These are phyloP conservation scores for Cladosporium sp. DNA, from an alignment of 2,329 filamentous ascomycete genomes.

Conservation along the genomic window DNA sequence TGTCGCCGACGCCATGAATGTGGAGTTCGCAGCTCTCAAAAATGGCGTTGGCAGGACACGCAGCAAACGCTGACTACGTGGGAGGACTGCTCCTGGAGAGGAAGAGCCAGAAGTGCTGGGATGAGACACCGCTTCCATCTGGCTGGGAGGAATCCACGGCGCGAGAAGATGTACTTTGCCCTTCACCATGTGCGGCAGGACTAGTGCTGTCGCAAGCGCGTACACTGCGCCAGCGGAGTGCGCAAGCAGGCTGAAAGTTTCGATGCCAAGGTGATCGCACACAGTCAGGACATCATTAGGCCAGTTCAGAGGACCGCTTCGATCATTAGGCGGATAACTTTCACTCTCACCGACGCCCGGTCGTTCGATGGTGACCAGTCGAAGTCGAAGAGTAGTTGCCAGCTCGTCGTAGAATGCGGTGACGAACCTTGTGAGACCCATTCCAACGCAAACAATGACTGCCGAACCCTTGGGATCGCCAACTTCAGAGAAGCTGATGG, in stretches of 20 bases:
- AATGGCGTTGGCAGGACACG: slow-evolving; percentile 85
- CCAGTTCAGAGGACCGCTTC: slow-evolving; percentile 81
- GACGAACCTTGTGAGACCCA: slow-evolving; percentile 93
- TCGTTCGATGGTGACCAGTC: slow-evolving; percentile 88
- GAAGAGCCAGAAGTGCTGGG: slow-evolving; percentile 39
- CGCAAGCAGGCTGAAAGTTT: slow-evolving; percentile 91
- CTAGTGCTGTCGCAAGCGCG: slow-evolving; percentile 85
- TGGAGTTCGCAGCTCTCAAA: slow-evolving; percentile 89
- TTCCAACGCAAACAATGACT: slow-evolving; percentile 94
- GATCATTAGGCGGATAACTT: slow-evolving; percentile 72
- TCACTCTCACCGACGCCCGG: slow-evolving; percentile 93
- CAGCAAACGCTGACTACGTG: slow-evolving; percentile 85
- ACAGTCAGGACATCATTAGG: slow-evolving; percentile 91
- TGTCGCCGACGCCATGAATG: slow-evolving; percentile 78
- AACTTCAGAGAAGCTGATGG: slow-evolving; percentile 95
- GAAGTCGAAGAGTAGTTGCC: slow-evolving; percentile 78
- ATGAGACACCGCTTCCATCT: slow-evolving; percentile 67
- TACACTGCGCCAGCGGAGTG: slow-evolving; percentile 98
- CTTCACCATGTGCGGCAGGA: slow-evolving; percentile 93
- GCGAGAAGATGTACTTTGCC: slow-evolving; percentile 91
- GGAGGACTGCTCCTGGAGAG: slow-evolving; percentile 79
- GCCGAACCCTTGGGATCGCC: slow-evolving; percentile 87
- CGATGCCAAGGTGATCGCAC: slow-evolving; percentile 86
- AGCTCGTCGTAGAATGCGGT: slow-evolving; percentile 97
- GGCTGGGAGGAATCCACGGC: slow-evolving; percentile 94